Base-by-base conservation (phyloP, 768 basidiomycete species). In the Xerocomus potaroensis region DNA sequence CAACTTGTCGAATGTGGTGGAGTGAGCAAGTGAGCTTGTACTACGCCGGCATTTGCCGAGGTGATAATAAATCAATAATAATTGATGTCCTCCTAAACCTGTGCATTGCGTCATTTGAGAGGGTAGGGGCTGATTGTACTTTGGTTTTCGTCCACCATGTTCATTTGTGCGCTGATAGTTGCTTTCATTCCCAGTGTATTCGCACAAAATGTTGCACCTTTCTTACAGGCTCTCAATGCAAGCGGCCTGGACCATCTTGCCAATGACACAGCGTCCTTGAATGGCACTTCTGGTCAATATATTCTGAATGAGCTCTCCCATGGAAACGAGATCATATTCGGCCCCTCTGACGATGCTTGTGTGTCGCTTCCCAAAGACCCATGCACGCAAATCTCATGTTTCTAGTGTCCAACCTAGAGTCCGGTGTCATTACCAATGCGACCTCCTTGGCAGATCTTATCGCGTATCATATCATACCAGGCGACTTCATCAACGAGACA, bases 291-390 rank as follows among this genome's bases (percentile, higher is more conserved):
- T 7, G 84, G 79, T 5, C 62, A 69, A 46, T 51, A 57, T 15
- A 59, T 83, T n/a, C 63, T 83, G 27, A 37, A 56, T 6, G 51
- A 69, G 45, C 63, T 81, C n/a, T 59, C 71, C 2, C 62, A 61
- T 23, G 77, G 75, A 5, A 67, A 73, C 31, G 71, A 65, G 48
- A 76, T 79, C 0, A 50, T 85, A 12, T 84, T 85, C 57, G 79
- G 77, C 0, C 81, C 83, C 4, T 72, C 62, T 41, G 71, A 85
- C 53, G 54, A 58, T 2, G 83, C 85, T 5, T 72, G 81, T 82
- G 45, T 50, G 73, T 69, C n/a, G 8, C 24, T 27, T 15, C 41
- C 10, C 8, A 8, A 15, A 14, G 3, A 8, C 10, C 19, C 23
- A 1, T 8, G 21, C n/a, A 16, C 3, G 14, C 4, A 15, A 5